Conservation (phyloP, 73 alveolate genomes). For the Paramecium caudatum region DNA sequence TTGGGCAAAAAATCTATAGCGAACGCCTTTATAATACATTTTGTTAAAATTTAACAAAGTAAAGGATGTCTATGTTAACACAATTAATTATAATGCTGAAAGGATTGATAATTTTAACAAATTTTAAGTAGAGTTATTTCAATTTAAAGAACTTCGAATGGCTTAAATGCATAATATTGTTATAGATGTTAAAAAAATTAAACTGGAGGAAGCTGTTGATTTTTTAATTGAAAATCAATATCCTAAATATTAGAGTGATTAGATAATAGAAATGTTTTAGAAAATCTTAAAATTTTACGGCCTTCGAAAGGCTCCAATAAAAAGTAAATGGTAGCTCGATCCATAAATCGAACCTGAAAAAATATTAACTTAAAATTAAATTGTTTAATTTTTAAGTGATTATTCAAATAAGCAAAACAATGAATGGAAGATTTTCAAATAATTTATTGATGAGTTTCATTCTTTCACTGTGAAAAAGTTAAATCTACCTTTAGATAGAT, state of each 20-base stretch:
- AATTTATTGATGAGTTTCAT: slow-evolving; percentile 17
- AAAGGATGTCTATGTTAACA: slow-evolving; percentile 16
- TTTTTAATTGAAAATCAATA: slow-evolving; percentile 8
- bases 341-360: background rate
- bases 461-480: background rate
- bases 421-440: slow-evolving; percentile 19
- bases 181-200: background rate
- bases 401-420: background rate
- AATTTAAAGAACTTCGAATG: background rate
- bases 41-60: slow-evolving; percentile 36
- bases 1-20: slow-evolving; percentile 52
- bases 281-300: slow-evolving; percentile 26
- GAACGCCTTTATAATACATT: slow-evolving; percentile 31
- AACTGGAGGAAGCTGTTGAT: slow-evolving; percentile 27
- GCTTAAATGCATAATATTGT: background rate
- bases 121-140: slow-evolving; percentile 12
- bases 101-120: slow-evolving; percentile 30
- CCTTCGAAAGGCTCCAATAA: background rate
- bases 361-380: background rate
- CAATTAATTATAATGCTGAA: slow-evolving; percentile 61
- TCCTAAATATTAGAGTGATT: background rate
- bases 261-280: slow-evolving; percentile 3
- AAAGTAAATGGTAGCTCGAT: slow-evolving; percentile 18
- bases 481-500: slow-evolving; percentile 18
- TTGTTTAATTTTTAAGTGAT: background rate